Percentiles rank a stretch among this genome's conserved stretches.
These are phyloP conservation scores for Oryza meyeriana DNA, from an alignment of 176 grass and related monocot species.

Conservation along the genomic window DNA sequence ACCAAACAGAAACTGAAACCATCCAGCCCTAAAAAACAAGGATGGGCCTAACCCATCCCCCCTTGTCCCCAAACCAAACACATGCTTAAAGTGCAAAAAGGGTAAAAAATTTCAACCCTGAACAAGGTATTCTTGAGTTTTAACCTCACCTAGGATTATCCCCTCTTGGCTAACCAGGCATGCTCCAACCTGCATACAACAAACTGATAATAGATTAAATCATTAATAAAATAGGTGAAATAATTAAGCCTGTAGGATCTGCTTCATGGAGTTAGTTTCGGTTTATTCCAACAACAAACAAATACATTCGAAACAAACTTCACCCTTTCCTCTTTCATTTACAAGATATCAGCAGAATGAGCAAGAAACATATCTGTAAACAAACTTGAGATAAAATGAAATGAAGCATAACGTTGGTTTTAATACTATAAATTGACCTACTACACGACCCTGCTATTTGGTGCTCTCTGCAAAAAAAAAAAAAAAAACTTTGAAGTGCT, in stretches of 20 bases:
- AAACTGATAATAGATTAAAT: constrained; percentile 1
- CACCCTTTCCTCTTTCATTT: not conserved
- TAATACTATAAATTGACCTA: not conserved
- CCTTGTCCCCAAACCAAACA: too few relatives aligned
- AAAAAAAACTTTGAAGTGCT: constrained; percentile 6
- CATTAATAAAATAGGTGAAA: not conserved
- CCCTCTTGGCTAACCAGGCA: constrained; percentile 88
- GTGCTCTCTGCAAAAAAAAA: not conserved
- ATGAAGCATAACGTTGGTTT: not conserved
- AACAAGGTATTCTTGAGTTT: constrained; percentile 15
- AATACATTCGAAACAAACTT: constrained; percentile 3
- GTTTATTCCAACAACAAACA: not conserved
- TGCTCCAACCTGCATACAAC: constrained; percentile 78
- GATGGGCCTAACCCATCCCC: too few relatives aligned
- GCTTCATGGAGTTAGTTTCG: too few relatives aligned
- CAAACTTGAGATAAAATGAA: not conserved
- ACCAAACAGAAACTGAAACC: too few relatives aligned
- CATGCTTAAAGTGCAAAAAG: not conserved
- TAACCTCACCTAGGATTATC: constrained; percentile 91
- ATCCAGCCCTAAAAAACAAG: too few relatives aligned
- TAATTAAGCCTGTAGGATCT: not conserved
- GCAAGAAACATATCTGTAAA: not conserved
- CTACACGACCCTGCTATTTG: not conserved
- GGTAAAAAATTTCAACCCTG: not conserved
- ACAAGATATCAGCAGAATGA: constrained; percentile 3